A percentile compares a stretch with the other conserved stretches of the same genome.
Conservation (phyloP, 192 early-diverging fungal genomes). For the Neocallimastix lanati region DNA sequence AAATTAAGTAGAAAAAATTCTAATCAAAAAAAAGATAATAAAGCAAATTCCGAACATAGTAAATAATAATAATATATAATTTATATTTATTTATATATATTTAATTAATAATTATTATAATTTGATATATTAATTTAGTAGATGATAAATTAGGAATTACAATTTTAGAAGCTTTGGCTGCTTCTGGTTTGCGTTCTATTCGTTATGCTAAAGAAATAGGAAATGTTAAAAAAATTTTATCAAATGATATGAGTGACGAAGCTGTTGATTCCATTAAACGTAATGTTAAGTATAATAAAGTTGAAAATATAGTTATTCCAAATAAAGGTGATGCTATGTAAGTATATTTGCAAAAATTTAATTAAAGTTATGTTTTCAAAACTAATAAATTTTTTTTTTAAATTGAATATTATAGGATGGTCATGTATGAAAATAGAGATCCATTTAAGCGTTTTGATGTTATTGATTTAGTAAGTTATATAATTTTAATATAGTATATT, state of each 20-base stretch:
- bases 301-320: conserved; percentile 54
- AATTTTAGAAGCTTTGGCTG: conserved; percentile 84
- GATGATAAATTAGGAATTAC: conserved; percentile 17
- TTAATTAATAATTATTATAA: too few species aligned
- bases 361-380: neutral
- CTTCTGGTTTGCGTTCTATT: conserved; percentile 83
- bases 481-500: too few species aligned
- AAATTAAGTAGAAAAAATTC: conserved; percentile 15
- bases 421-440: conserved; percentile 50
- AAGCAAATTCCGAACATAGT: neutral
- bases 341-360: conserved; percentile 3
- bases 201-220: conserved; percentile 88
- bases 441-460: conserved; percentile 49
- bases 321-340: conserved; percentile 76
- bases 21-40: neutral
- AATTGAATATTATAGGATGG: conserved; percentile 23
- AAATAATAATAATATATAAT: too few species aligned
- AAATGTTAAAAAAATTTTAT: conserved; percentile 53
- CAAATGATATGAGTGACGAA: conserved; percentile 79
- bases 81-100: too few species aligned
- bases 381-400: neutral
- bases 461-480: conserved; percentile 42
- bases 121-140: conserved; percentile 10
- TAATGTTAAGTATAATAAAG: conserved; percentile 68
- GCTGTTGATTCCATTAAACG: conserved; percentile 75